These are phyloP conservation scores for Clonostachys rosea DNA, from an alignment of 2,329 filamentous ascomycete species.

Conservation along the genomic window DNA sequence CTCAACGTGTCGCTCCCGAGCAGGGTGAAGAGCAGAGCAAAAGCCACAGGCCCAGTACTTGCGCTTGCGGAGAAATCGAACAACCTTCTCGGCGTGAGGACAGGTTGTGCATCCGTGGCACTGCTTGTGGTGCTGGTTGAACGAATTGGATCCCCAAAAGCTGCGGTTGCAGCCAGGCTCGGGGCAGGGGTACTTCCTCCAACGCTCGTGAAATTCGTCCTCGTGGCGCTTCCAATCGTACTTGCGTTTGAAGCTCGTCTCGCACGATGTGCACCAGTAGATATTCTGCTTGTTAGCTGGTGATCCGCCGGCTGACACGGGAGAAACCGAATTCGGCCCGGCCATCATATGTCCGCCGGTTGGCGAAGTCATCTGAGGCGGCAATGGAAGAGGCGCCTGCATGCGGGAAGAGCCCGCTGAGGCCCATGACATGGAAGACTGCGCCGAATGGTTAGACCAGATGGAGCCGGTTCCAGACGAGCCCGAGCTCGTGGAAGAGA, in stretches of 20 bases:
- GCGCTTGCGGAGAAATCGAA: slow-evolving; percentile 57
- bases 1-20: slow-evolving; percentile 62
- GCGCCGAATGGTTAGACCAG: slow-evolving; percentile 34
- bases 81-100: slow-evolving; percentile 60
- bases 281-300: slow-evolving; percentile 34
- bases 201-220: slow-evolving; percentile 65
- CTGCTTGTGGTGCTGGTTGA: slow-evolving; percentile 64
- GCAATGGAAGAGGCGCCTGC: slow-evolving; percentile 28
- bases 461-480: slow-evolving; percentile 43
- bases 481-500: slow-evolving; percentile 43
- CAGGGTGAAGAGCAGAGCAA: slow-evolving; percentile 57
- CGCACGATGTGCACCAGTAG: slow-evolving; percentile 54
- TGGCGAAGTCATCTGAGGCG: slow-evolving; percentile 17
- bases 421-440: slow-evolving; percentile 22
- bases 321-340: slow-evolving; percentile 12
- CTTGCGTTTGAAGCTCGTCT: slow-evolving; percentile 63
- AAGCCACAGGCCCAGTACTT: slow-evolving; percentile 68
- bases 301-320: slow-evolving; percentile 10
- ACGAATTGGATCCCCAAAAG: slow-evolving; percentile 64
- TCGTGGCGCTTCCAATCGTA: slow-evolving; percentile 68
- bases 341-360: slow-evolving; percentile 22
- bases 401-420: slow-evolving; percentile 18
- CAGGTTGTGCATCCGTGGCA: slow-evolving; percentile 62
- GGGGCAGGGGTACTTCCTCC: slow-evolving; percentile 63
- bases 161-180: slow-evolving; percentile 60